Evolutionary conservation across 225 moss, liverwort and hornwort species (phyloP).

Genomic region (Sphagnum contortum): DNA sequence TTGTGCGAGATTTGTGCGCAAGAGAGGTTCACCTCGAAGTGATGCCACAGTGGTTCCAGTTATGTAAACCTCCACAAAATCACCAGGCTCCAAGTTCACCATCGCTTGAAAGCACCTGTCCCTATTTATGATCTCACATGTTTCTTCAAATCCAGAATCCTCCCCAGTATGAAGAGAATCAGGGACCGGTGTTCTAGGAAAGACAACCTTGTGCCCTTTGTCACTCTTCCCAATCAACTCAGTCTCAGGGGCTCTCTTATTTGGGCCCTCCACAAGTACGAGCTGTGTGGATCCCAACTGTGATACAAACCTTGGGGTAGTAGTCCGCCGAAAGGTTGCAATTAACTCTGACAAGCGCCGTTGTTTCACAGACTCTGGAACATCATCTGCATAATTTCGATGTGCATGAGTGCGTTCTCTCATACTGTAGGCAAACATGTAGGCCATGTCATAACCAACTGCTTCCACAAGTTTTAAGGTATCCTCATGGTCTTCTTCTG

Average conservation of each 20-base stretch:
- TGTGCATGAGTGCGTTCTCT: constrained; percentile 84
- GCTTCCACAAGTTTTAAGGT: constrained; percentile 66
- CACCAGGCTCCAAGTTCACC: constrained; percentile 58
- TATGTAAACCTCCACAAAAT: constrained; percentile 69
- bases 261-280: constrained; percentile 84
- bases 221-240: constrained; percentile 83
- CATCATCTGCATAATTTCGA: constrained; percentile 75
- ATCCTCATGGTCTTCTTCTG: constrained; percentile 86
- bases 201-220: constrained; percentile 81
- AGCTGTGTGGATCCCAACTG: constrained; percentile 83
- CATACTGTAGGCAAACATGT: constrained; percentile 99
- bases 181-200: constrained; percentile 49
- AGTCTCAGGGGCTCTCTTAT: constrained; percentile 70
- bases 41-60: constrained; percentile 79
- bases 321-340: constrained; percentile 66
- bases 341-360: constrained; percentile 85
- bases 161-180: constrained; percentile 31
- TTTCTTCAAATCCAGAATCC: constrained; percentile 10
- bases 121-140: constrained; percentile 32
- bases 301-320: constrained; percentile 62
- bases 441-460: constrained; percentile 94
- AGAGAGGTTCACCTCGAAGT: constrained; percentile 53
- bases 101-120: constrained; percentile 23
- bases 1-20: constrained; percentile 47
- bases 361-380: constrained; percentile 74